Percentiles rank a stretch among this genome's conserved stretches.
Conservation (phyloP, 208 protist species). For the Naegleria lovaniensis region DNA sequence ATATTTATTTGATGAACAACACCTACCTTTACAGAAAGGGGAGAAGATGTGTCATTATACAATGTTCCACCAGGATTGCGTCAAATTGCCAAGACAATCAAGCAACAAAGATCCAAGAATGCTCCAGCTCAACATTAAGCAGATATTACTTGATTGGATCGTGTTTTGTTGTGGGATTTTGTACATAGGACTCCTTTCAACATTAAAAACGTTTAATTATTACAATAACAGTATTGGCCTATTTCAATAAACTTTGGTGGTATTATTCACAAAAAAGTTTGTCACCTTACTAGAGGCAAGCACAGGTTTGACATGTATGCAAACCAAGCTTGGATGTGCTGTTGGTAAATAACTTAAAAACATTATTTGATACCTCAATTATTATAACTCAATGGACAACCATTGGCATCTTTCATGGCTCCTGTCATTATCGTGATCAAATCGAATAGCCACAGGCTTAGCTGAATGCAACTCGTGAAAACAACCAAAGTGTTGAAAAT, state of each 20-base stretch:
- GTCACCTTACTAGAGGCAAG: no score
- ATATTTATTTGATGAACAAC: no score
- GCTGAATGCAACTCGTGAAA: neutral
- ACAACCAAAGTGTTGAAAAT: neutral
- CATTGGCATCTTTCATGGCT: neutral
- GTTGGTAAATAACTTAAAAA: no score
- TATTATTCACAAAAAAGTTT: no score
- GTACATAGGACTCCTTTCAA: no score
- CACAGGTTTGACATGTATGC: no score
- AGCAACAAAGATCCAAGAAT: neutral
- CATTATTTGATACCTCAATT: no score
- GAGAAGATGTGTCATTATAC: neutral
- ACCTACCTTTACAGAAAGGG: neutral
- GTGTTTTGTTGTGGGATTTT: no score
- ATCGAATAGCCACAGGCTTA: neutral
- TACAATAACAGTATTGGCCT: no score
- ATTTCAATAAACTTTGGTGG: no score
- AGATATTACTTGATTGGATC: neutral
- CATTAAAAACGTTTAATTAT: no score
- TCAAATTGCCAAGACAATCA: neutral
- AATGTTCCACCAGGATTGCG: conserved; percentile 10
- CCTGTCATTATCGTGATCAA: neutral
- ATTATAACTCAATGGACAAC: neutral
- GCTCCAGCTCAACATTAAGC: neutral
- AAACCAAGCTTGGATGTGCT: no score